Evolutionary conservation across 2,329 filamentous ascomycete genomes (phyloP).

Genomic region (Hysterium pulicare): DNA sequence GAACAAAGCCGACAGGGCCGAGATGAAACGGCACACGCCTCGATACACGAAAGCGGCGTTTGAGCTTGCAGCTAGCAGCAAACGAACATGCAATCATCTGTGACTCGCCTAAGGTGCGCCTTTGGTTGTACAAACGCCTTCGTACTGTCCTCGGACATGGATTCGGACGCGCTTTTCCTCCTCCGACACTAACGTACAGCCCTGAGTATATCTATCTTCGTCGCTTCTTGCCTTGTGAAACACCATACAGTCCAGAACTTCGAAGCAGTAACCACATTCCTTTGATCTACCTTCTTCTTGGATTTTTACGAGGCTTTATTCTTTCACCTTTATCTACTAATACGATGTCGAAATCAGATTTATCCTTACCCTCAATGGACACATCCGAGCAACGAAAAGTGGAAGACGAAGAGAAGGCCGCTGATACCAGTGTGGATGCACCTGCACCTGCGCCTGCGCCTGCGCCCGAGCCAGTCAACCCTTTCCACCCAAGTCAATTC

Average conservation of each 20-base stretch:
- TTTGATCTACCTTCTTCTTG: too few species aligned
- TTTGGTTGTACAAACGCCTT: too few species aligned
- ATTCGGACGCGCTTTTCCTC: background rate
- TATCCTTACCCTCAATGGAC: background rate
- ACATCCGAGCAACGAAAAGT: background rate
- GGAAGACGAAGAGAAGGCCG: background rate
- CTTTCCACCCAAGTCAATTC: conserved; percentile 8
- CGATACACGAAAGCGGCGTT: too few species aligned
- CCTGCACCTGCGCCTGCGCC: too few species aligned
- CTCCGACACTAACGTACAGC: background rate
- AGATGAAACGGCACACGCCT: too few species aligned
- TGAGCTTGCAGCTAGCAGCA: conserved; percentile 75
- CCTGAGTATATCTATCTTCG: background rate
- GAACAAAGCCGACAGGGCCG: too few species aligned
- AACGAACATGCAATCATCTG: conserved; percentile 70
- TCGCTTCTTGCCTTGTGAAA: too few species aligned
- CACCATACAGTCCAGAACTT: too few species aligned
- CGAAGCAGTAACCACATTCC: too few species aligned
- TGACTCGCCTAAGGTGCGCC: too few species aligned
- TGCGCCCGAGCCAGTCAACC: too few species aligned
- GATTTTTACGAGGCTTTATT: background rate
- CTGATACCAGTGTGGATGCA: background rate
- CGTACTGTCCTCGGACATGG: conserved; percentile 32
- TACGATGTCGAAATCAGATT: background rate
- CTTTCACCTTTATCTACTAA: background rate